Base-by-base conservation (phyloP, 257 asterid species). In the Thymus quinquecostatus region DNA sequence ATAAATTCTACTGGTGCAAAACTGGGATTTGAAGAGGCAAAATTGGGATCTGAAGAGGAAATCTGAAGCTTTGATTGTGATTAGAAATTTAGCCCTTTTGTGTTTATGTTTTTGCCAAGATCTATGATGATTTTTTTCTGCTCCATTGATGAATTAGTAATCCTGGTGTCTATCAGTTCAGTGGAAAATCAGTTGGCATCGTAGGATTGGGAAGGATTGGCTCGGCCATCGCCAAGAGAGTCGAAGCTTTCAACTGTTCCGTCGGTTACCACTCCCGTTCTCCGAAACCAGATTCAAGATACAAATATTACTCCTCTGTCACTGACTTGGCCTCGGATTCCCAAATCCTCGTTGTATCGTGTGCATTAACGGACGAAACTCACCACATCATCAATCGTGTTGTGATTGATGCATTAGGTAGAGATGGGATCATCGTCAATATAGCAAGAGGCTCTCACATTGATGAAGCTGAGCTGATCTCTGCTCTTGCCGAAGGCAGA, bases 171-270 rank as follows among this genome's bases (percentile, higher is more conserved):
- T 21, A 5, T 41, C 86, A 88, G 95, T 83, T 90, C 68, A 83
- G 87, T 65, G 93, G 91, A 57, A 90, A 90, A 83, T 69, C 92
- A 59, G 85, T 86, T 29, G 96, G 96, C 55, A 87, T 91, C 32
- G 73, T 91, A 2, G 97, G 96, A 29, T 72, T 88, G 69, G 96
- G 94, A 27, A 81, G 97, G 61, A 91, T 88, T 59, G 97, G 97
- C 32, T 84, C 90, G 50, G 94, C 96, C 75, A 84, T 91, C 28
- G 95, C 96, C 36, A 87, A 64, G 63, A 80, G 96, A 75, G 96
- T 86, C 29, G 87, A 81, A 83, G 97, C 87, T 70, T 91, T 91
- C 60, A 89, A 86, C 32, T 91, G 97, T 73, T 50, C 78, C 30
- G 71, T 91, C 30, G 71, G 86, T 55, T 90, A 88, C 80, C 68